Evolutionary conservation across 2,329 filamentous ascomycete species (phyloP).

Genomic region (Cytospora piceae): DNA sequence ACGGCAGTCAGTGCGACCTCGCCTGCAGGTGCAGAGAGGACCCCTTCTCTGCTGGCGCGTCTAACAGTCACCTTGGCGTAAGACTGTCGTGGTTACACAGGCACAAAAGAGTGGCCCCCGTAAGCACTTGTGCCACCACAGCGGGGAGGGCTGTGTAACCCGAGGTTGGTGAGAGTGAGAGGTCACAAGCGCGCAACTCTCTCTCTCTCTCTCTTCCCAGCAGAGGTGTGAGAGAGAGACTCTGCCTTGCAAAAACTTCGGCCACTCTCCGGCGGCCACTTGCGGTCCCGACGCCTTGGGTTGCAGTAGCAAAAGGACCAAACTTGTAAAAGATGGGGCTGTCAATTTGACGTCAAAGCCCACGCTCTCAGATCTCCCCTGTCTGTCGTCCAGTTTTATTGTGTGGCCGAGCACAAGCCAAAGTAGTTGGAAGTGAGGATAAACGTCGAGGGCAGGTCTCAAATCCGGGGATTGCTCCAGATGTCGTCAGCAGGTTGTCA

Average conservation of each 20-base stretch:
- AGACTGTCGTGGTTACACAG: conserved; percentile 18
- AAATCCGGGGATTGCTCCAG: background rate
- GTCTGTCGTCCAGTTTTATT: too few species aligned
- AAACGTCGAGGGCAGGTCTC: background rate
- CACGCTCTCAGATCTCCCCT: background rate
- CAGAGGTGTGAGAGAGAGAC: background rate
- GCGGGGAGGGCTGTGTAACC: conserved; percentile 20
- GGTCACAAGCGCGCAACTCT: conserved; percentile 18
- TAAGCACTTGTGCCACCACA: conserved; percentile 25
- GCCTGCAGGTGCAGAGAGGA: background rate
- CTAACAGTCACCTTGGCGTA: conserved; percentile 14
- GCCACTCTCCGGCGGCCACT: conserved; percentile 17
- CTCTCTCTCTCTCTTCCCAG: background rate
- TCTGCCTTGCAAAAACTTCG: conserved; percentile 8
- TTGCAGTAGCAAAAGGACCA: conserved; percentile 6
- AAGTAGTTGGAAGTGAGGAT: background rate
- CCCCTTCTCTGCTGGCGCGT: conserved; percentile 6
- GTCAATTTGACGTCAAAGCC: background rate
- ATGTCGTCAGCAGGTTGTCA: conserved; percentile 1
- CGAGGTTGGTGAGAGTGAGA: background rate
- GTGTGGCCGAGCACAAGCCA: background rate
- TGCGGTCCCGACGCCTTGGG: background rate
- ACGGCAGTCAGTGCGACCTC: conserved; percentile 14
- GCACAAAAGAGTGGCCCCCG: conserved; percentile 13
- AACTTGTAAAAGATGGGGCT: conserved; percentile 5